These are phyloP conservation scores for Theobroma grandiflorum DNA, from an alignment of 441 rosid species.

Conservation along the genomic window DNA sequence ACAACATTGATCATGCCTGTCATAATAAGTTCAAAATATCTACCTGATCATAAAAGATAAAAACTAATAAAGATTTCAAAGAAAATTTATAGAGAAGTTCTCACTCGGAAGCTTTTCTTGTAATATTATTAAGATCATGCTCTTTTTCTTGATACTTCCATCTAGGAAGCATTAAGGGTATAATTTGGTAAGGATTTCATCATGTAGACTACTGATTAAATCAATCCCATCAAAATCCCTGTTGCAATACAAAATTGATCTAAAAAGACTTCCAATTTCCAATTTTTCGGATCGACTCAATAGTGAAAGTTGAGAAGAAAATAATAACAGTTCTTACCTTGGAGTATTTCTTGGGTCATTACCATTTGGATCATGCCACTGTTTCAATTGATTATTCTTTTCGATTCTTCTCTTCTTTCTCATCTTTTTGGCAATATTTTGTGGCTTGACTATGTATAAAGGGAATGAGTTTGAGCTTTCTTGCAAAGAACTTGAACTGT, in stretches of 20 bases:
- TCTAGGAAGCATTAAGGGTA: neutral
- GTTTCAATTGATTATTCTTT: neutral
- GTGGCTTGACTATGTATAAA: neutral
- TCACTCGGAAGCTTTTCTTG: neutral
- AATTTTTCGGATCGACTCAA: neutral
- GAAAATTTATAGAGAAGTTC: neutral
- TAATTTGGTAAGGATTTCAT: neutral
- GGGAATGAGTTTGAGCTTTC: too few relatives aligned
- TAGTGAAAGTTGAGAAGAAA: neutral
- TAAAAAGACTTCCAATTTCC: neutral
- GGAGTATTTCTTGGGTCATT: neutral
- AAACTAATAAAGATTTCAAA: neutral
- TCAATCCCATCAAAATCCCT: neutral
- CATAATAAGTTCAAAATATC: too few relatives aligned
- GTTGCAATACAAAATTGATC: neutral
- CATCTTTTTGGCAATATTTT: neutral
- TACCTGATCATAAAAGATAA: neutral
- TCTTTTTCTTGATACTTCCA: neutral
- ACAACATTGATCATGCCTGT: too few relatives aligned
- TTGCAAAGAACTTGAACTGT: too few relatives aligned
- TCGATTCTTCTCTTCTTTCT: neutral
- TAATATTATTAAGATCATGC: neutral
- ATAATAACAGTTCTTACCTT: neutral
- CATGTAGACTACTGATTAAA: neutral
- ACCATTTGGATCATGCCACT: neutral